Evolutionary conservation across 164 flowering plant species (phyloP), one percentile per base, ranked within the genome.

Genomic region (Vitis cinerea): DNA sequence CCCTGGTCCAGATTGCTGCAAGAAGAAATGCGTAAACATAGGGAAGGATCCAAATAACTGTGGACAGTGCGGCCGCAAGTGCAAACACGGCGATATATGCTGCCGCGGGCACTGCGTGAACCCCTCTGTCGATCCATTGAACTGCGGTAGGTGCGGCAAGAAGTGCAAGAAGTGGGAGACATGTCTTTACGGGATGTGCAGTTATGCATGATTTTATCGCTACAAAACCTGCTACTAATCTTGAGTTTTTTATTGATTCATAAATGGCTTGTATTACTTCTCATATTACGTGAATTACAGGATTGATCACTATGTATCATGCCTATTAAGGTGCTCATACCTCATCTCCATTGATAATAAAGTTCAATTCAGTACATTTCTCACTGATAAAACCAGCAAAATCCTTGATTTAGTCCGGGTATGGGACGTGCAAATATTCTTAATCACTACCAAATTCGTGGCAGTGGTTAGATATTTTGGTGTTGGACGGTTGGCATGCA

Each of bases 31-130:
- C 27, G 77, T 70, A 47, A 51, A 60, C 27, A 19, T 66, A 15
- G 10, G 6, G 52, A 70, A 31, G 15, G 77, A 77, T 49, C 16
- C 44, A 11, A 15, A 12, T 1, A 77, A 74, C 50, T 77, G 80
- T 37, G 80, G 80, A 0, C 59, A 9, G 47, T 77, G 80, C 51
- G 77, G 77, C 3, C 44, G 59, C 13, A 77, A 74, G 71, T 77
- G 80, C 64, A 77, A 67, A 63, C 71, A 66, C 66, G 4, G 55
- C 1, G 66, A 74, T 59, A 54, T 60, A 6, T 77, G 80, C 51
- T 19, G 19, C 19, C 70, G 80, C 67, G 77, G 80, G 6, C 44
- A 50, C 47, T 74, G 80, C 23, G 73, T 77, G 69, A 73, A 70
- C 16, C 56, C 72, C 1, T 47, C 47, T 53, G 50, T 47, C 15